phyloP scores from a whole-genome alignment of 2,329 filamentous ascomycete genomes.

The Aspergillaceae sp. region DNA sequence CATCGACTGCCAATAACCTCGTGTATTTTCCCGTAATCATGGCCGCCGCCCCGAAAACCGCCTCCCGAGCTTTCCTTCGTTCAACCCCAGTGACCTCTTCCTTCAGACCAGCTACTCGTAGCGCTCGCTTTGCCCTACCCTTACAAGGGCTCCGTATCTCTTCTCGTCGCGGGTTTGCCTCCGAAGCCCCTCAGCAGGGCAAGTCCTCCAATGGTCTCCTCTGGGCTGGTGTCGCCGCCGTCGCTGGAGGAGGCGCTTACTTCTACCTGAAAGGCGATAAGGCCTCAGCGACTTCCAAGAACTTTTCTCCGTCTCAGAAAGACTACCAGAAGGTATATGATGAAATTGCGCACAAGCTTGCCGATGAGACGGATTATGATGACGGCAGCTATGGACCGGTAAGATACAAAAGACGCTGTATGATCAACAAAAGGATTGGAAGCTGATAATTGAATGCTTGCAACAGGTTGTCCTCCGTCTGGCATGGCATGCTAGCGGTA shows the following conservation, averaged over 20 bases:
- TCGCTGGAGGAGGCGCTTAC: conserved; percentile 57
- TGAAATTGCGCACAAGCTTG: conserved; percentile 66
- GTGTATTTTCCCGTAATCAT: conserved; percentile 19
- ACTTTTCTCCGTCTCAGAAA: conserved; percentile 66
- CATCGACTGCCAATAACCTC: conserved; percentile 1
- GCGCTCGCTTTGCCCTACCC: conserved; percentile 48
- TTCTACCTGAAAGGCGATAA: conserved; percentile 49
- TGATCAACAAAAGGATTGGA: background rate
- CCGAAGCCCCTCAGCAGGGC: conserved; percentile 48
- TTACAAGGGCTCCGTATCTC: conserved; percentile 65
- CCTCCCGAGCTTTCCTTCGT: conserved; percentile 36
- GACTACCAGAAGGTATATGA: conserved; percentile 97
- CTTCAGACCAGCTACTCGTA: conserved; percentile 40
- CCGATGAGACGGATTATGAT: conserved; percentile 91
- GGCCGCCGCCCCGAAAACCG: conserved; percentile 35
- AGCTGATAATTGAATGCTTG: background rate
- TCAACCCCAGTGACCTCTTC: conserved; percentile 28
- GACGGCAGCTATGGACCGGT: conserved; percentile 91
- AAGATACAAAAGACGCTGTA: conserved; percentile 13
- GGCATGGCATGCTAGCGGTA: conserved; percentile 74
- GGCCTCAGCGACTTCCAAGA: conserved; percentile 17
- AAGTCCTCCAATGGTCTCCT: conserved; percentile 46
- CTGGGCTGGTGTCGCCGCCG: conserved; percentile 52
- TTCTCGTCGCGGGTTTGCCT: conserved; percentile 71
- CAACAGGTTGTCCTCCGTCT: conserved; percentile 1